Base-by-base conservation (phyloP, 768 basidiomycete genomes). In the Galerina sulciceps region DNA sequence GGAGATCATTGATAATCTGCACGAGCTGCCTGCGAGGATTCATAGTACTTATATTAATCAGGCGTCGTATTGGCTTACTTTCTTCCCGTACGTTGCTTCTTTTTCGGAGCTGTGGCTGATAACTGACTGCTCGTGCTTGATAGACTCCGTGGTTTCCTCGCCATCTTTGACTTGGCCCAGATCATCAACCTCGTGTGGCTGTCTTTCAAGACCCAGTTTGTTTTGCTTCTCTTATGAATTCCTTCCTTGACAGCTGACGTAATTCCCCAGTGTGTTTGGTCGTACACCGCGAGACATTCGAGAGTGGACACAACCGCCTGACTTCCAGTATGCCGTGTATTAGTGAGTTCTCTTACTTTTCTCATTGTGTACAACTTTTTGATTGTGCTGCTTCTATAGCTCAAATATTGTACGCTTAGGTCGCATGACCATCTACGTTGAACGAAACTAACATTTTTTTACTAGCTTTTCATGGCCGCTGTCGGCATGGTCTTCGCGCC, bases 401-500 rank as follows among this genome's bases (percentile, higher is more conserved):
- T 71, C 71, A 10, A 75, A 72, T 43, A 64, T 75, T 26, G 73
- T 75, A 60, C 56, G 66, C 53, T 35, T 53, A n/a, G 31, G 10
- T 15, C 14, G 2, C n/a, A n/a, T n/a, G n/a, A n/a, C n/a, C n/a
- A 15, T 22, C 13, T 20, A 2, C 13, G 17, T 20, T 26, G 10
- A 40, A 37, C 47, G 18, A 83, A 26, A 23, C 10, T 18, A 40
- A 31, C 9, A 55, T 11, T 20, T 17, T 13, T 40, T 34, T 20
- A 38, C 17, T 57, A 88, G 85, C 74, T 93, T 18, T 91, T 93
- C 74, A 88, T 92, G 88, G 90, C 79, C n/a, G 84, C 92, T n/a
- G 93, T 99, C 46, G 96, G 88, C 0, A 75, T 99, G 48, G 89
- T 97, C 15, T 99, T 99, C 67, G 94, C 96, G 0, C 96, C 96